Conservation (phyloP, 2,329 filamentous ascomycete genomes). For the Calcarisporium arbuscula region DNA sequence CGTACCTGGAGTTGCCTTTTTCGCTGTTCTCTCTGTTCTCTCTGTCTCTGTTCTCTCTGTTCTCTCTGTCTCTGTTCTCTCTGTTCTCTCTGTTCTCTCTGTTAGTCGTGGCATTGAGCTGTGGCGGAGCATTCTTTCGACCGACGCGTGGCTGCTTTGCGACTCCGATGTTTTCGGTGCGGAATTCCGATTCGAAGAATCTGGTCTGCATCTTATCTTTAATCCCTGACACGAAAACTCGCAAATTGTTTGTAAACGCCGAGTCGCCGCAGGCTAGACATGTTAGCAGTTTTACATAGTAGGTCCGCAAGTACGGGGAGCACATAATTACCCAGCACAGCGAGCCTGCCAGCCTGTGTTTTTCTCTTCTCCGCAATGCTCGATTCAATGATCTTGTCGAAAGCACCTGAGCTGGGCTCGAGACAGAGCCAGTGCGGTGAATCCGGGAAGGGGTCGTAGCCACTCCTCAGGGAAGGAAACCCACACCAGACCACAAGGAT, state of each 20-base stretch:
- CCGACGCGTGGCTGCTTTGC: too few species aligned
- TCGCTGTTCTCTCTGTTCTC: too few species aligned
- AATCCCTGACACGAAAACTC: not conserved
- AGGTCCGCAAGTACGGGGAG: too few species aligned
- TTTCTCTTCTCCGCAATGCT: constrained; percentile 4
- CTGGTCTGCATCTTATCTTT: constrained; percentile 4
- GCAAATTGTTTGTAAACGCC: constrained; percentile 1
- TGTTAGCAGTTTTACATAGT: not conserved
- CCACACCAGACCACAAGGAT: constrained; percentile 6
- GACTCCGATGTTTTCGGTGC: too few species aligned
- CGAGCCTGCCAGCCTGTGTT: constrained; percentile 1
- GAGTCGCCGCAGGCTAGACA: constrained; percentile 1
- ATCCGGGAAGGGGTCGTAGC: constrained; percentile 5
- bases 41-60: too few species aligned
- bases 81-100: too few species aligned
- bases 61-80: too few species aligned
- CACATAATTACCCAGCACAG: constrained; percentile 3
- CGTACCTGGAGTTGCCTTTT: too few species aligned
- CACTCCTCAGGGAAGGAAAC: not conserved
- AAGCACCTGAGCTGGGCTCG: not conserved
- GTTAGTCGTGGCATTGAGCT: too few species aligned
- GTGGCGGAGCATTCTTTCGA: too few species aligned
- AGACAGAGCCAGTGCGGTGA: constrained; percentile 4
- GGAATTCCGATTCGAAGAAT: constrained; percentile 2
- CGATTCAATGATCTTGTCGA: constrained; percentile 1